phyloP scores from a whole-genome alignment of 2,329 filamentous ascomycete species.

The Metarhizium rileyi region DNA sequence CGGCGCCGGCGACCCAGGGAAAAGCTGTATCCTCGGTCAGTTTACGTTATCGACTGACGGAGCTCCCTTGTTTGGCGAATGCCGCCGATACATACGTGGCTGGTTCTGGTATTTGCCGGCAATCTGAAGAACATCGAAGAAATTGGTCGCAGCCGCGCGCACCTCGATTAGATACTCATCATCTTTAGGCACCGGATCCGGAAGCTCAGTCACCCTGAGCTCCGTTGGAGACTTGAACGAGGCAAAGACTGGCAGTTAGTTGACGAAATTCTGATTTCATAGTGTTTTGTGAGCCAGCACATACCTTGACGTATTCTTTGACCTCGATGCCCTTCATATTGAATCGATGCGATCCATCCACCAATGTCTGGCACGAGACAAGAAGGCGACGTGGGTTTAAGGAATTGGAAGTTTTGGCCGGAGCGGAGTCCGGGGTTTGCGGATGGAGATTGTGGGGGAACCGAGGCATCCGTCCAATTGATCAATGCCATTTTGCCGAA shows the following conservation, averaged over 20 bases:
- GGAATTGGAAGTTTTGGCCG: background rate
- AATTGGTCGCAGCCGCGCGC: conserved; percentile 82
- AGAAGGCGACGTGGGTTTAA: background rate
- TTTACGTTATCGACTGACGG: too few relatives aligned
- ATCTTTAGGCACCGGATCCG: conserved; percentile 60
- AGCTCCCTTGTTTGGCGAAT: background rate
- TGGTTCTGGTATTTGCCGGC: conserved; percentile 94
- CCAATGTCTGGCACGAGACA: background rate
- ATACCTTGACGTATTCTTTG: conserved; percentile 8
- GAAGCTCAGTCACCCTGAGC: conserved; percentile 63
- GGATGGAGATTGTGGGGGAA: background rate
- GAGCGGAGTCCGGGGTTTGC: background rate
- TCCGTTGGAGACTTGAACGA: conserved; percentile 59
- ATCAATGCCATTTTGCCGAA: background rate
- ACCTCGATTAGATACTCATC: conserved; percentile 81
- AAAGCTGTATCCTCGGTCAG: conserved; percentile 39
- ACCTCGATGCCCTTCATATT: conserved; percentile 8
- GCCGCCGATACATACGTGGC: conserved; percentile 40
- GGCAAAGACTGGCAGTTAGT: background rate
- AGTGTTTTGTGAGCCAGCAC: background rate
- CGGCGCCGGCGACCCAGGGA: conserved; percentile 77
- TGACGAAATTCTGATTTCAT: background rate
- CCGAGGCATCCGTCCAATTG: conserved; percentile 6
- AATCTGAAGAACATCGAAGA: conserved; percentile 94
- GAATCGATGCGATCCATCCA: background rate